A percentile compares a stretch with the other conserved stretches of the same genome.
phyloP scores from a whole-genome alignment of 208 protist genomes.

The Herpetomonas samuelpessoai region DNA sequence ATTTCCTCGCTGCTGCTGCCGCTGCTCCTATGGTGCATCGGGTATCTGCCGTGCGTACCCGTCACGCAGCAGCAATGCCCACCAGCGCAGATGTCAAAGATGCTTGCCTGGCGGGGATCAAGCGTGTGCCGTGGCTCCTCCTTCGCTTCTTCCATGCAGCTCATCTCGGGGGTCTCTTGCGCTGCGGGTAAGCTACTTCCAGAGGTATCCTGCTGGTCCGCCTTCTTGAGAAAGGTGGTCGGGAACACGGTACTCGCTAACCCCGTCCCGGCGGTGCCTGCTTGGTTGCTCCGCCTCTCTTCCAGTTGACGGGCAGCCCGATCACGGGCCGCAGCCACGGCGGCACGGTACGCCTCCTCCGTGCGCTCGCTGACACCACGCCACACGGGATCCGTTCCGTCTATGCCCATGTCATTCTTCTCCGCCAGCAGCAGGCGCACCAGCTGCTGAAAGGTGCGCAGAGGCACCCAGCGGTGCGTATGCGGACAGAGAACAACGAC shows the following conservation, averaged over 20 bases:
- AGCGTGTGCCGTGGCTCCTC: too few species aligned
- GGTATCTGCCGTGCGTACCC: background rate
- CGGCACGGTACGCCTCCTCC: background rate
- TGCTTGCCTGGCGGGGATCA: background rate
- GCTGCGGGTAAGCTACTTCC: too few species aligned
- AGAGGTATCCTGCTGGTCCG: too few species aligned
- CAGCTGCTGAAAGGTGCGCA: background rate
- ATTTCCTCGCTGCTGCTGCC: too few species aligned
- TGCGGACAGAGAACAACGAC: background rate
- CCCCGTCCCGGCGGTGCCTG: too few species aligned
- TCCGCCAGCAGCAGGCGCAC: background rate
- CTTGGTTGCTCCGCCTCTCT: background rate
- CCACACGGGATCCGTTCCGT: background rate
- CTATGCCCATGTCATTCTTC: background rate
- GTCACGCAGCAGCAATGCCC: background rate
- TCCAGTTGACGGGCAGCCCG: background rate
- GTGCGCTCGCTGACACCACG: background rate
- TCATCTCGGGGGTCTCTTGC: too few species aligned
- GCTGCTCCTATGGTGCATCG: too few species aligned
- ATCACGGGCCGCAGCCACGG: background rate
- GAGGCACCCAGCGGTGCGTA: background rate
- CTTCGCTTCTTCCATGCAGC: too few species aligned
- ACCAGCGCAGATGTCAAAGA: background rate
- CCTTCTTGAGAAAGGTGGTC: too few species aligned
- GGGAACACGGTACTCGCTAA: too few species aligned